Evolutionary conservation across 495 filamentous ascomycete genomes (phyloP).

Genomic region (Hypomontagnella submonticulosa): DNA sequence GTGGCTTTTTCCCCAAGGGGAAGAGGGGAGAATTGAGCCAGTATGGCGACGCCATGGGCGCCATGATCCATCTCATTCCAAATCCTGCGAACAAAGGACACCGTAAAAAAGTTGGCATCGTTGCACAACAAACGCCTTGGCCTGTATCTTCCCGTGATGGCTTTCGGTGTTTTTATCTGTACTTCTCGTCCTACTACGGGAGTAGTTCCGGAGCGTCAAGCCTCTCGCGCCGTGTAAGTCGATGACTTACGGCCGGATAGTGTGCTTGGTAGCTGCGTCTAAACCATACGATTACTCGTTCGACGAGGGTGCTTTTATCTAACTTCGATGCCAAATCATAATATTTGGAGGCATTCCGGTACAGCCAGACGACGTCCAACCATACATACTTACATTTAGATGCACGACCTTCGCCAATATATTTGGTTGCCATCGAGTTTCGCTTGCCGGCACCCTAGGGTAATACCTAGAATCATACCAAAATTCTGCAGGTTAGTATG

Average conservation of each 20-base stretch:
- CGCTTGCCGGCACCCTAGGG: slow-evolving; percentile 35
- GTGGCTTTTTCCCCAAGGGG: slow-evolving; percentile 42
- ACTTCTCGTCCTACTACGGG: slow-evolving; percentile 7
- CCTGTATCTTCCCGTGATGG: slow-evolving; percentile 26
- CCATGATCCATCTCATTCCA: slow-evolving; percentile 36
- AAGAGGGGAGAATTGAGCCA: slow-evolving; percentile 31
- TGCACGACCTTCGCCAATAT: slow-evolving; percentile 33
- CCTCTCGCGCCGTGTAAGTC: not conserved
- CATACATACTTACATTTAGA: slow-evolving; percentile 4
- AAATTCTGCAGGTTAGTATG: slow-evolving; percentile 30
- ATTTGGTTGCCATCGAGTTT: slow-evolving; percentile 32
- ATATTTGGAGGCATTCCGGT: slow-evolving; percentile 13
- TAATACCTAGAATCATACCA: slow-evolving; percentile 38
- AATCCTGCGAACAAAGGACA: slow-evolving; percentile 23
- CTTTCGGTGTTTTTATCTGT: slow-evolving; percentile 24
- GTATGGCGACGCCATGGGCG: slow-evolving; percentile 19
- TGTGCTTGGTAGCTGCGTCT: slow-evolving; percentile 9
- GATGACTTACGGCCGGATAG: not conserved
- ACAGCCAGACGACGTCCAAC: slow-evolving; percentile 13
- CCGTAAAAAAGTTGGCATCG: slow-evolving; percentile 14
- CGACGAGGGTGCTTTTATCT: slow-evolving; percentile 12
- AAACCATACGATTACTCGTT: slow-evolving; percentile 28
- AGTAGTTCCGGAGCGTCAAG: not conserved
- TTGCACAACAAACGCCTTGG: slow-evolving; percentile 23
- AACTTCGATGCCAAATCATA: slow-evolving; percentile 15